Base-by-base conservation (phyloP, 1,284 basidiomycete genomes). In the Vanrija humicola region DNA sequence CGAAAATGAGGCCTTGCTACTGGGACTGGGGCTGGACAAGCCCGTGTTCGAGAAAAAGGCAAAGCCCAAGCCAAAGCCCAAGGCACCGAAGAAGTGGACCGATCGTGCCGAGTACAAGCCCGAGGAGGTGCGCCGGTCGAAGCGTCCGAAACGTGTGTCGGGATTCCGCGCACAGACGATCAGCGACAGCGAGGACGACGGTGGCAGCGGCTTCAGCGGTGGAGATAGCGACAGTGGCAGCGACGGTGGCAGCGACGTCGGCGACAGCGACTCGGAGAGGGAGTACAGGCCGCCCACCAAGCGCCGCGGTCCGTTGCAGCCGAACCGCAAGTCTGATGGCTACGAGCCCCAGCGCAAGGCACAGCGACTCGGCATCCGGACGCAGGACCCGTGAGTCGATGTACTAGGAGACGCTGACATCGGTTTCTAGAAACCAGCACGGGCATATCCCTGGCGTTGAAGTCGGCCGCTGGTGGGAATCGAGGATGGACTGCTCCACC, bases 391-490 rank as follows among this genome's bases (percentile, higher is more conserved):
- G 67, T 69, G n/a, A 46, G 69, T 64, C 39, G 6, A 23, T 23
- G 21, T 28, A 16, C 19, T 18, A 26, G 38, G 10, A 10, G 15
- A 14, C 38, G 15, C 38, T 40, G 34, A 34, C 9, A 29, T 34
- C 21, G 21, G 21, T 23, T 23, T 23, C 3, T 2, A 68, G 65
- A 16, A 66, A 68, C 47, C 54, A 56, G 38, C 72, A 68, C 48
- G 71, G 71, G 3, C 56, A 64, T 48, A 73, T 73, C 28, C 66
- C 70, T 1, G 69, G 67, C 4, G 64, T 73, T 0, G 62, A 63
- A 46, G 67, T 73, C 10, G 71, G 70, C 10, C 56, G 46, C n/a
- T 68, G 67, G 64, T 73, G 68, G 68, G 51, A 63, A n/a, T 55
- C 53, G 2, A 63, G 71, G 40, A 72, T 72, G 66, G 71, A 72